phyloP scores from a whole-genome alignment of 208 protist genomes.

The Strigomonas culicis region DNA sequence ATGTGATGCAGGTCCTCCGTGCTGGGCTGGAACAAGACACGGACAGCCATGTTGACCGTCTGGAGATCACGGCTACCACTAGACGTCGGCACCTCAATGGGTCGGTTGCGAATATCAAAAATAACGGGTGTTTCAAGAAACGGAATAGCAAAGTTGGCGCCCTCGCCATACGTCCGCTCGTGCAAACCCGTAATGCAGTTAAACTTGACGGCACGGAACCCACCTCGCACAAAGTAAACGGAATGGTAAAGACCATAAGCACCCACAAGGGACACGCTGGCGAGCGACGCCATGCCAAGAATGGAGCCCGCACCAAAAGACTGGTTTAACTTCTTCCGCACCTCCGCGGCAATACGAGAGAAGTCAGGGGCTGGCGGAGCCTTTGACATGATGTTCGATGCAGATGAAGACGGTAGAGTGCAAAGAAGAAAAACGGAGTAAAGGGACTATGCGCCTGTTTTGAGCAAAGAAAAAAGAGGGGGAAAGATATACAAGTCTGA shows the following conservation, averaged over 20 bases:
- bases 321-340: conserved; percentile 50
- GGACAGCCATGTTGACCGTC: conserved; percentile 98
- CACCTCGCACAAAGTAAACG: conserved; percentile 95
- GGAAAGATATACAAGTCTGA: neutral
- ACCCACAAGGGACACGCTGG: conserved; percentile 43
- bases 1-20: conserved; percentile 91
- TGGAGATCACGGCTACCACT: conserved; percentile 96
- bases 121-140: conserved; percentile 96
- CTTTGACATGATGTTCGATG: conserved; percentile 4
- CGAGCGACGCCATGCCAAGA: conserved; percentile 46
- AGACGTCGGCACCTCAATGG: conserved; percentile 82
- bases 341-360: conserved; percentile 55
- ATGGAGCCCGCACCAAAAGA: conserved; percentile 72
- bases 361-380: conserved; percentile 77
- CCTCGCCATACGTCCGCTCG: conserved; percentile 92
- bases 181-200: conserved; percentile 95
- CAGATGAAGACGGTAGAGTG: conserved; percentile 40
- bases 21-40: conserved; percentile 97
- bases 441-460: neutral
- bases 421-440: neutral
- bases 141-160: conserved; percentile 95
- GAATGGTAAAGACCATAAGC: conserved; percentile 80
- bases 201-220: conserved; percentile 97
- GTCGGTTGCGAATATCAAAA: conserved; percentile 95
- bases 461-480: neutral